Conservation (phyloP, 2,329 filamentous ascomycete genomes). For the Dactylella cylindrospora region DNA sequence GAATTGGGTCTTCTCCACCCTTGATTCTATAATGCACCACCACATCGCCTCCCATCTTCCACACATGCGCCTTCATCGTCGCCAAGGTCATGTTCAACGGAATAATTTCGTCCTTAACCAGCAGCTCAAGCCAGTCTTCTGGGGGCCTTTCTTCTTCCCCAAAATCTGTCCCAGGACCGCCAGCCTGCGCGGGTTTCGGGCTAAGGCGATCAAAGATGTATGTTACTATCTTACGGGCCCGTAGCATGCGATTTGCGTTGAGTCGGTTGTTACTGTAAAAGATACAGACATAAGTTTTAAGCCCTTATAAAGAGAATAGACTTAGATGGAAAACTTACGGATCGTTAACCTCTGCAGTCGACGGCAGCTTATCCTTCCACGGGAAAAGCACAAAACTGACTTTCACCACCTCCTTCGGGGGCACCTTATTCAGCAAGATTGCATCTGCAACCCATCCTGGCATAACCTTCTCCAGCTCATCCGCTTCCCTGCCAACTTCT, state of each 20-base stretch:
- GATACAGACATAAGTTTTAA: constrained; percentile 16
- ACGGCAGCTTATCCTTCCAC: constrained; percentile 70
- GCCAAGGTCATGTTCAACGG: constrained; percentile 87
- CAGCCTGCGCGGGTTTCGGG: constrained; percentile 50
- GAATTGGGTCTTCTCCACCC: constrained; percentile 67
- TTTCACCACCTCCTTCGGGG: constrained; percentile 88
- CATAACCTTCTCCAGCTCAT: constrained; percentile 79
- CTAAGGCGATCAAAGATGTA: constrained; percentile 94
- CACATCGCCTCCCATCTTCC: constrained; percentile 94
- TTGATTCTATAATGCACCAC: constrained; percentile 88
- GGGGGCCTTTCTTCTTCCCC: constrained; percentile 61
- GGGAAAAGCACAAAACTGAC: constrained; percentile 91
- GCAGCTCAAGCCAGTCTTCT: constrained; percentile 91
- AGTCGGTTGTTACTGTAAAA: constrained; percentile 72
- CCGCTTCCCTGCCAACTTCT: constrained; percentile 72
- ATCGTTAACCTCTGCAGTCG: constrained; percentile 62
- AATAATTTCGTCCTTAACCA: constrained; percentile 84
- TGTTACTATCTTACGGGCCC: constrained; percentile 87
- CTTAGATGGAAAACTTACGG: constrained; percentile 17
- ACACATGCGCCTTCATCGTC: constrained; percentile 85
- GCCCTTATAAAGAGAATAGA: constrained; percentile 14
- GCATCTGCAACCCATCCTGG: constrained; percentile 93
- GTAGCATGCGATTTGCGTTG: constrained; percentile 94
- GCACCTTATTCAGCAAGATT: constrained; percentile 76
- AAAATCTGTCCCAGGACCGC: constrained; percentile 29